Evolutionary conservation across 768 basidiomycete genomes (phyloP).

Genomic region (Hysterangium stoloniferum): DNA sequence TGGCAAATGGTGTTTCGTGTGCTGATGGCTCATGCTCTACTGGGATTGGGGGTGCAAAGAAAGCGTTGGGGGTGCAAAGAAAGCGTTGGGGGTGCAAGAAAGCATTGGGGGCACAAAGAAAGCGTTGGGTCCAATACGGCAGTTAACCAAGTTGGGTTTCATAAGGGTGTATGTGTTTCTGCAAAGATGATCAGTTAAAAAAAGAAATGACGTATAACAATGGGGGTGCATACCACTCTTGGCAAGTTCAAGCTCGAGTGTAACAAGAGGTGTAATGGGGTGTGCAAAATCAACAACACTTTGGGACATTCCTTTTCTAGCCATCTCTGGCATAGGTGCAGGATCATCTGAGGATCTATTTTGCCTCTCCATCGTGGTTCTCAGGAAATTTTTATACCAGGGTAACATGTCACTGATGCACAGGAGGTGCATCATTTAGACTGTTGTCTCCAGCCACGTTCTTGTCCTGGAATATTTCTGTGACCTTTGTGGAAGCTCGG

Average conservation of each 20-base stretch:
- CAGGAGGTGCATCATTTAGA: constrained; percentile 24
- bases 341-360: constrained; percentile 27
- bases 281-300: constrained; percentile 46
- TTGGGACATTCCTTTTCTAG: constrained; percentile 65
- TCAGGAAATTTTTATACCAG: constrained; percentile 59
- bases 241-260: constrained; percentile 54
- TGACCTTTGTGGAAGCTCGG: constrained; percentile 35
- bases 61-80: too few relatives aligned
- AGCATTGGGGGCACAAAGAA: constrained; percentile 56
- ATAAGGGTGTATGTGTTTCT: constrained; percentile 33
- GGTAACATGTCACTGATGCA: constrained; percentile 45
- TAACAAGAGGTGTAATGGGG: constrained; percentile 59
- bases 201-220: not conserved
- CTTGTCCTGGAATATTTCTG: constrained; percentile 58
- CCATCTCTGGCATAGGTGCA: constrained; percentile 51
- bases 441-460: constrained; percentile 28
- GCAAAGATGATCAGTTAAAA: constrained; percentile 1
- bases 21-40: constrained; percentile 20
- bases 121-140: constrained; percentile 60
- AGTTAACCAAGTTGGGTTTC: constrained; percentile 39
- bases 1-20: constrained; percentile 31
- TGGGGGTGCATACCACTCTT: constrained; percentile 23
- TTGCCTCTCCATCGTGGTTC: constrained; percentile 18
- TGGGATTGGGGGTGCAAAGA: too few relatives aligned
- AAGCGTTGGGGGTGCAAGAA: too few relatives aligned